These are phyloP conservation scores for Lanmaoa rubissima DNA, from an alignment of 768 basidiomycete genomes.

Conservation along the genomic window DNA sequence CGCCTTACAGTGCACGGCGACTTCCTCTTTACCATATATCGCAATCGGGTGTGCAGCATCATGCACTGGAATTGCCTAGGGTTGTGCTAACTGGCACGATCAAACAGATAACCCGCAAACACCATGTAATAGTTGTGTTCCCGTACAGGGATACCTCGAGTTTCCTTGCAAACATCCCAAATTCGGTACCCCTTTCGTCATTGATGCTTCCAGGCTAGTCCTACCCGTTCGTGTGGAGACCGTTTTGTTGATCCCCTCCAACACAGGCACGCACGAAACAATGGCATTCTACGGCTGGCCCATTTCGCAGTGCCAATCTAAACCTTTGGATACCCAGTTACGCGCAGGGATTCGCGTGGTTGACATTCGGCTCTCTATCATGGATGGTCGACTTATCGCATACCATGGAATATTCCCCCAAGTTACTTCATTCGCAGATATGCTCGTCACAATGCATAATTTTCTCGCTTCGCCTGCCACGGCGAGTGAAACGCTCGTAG, in stretches of 20 bases:
- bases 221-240: conserved; percentile 32
- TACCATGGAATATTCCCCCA: conserved; percentile 82
- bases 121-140: conserved; percentile 53
- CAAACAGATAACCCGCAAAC: conserved; percentile 44
- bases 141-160: conserved; percentile 56
- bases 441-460: conserved; percentile 56
- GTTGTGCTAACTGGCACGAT: conserved; percentile 5
- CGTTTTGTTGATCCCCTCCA: background rate
- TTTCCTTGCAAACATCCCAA: conserved; percentile 63
- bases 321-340: conserved; percentile 65
- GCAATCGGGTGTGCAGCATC: conserved; percentile 44
- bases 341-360: conserved; percentile 75
- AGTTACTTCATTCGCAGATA: conserved; percentile 60
- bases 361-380: conserved; percentile 76
- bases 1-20: conserved; percentile 39
- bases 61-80: background rate
- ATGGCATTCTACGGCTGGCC: conserved; percentile 88
- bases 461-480: conserved; percentile 63
- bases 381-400: conserved; percentile 60
- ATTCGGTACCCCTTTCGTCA: conserved; percentile 65
- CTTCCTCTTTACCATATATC: conserved; percentile 60
- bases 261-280: conserved; percentile 14
- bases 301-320: conserved; percentile 81
- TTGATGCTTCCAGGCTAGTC: conserved; percentile 73
- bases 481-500: conserved; percentile 70